These are phyloP conservation scores for Calcarisporium arbuscula DNA, from an alignment of 2,329 filamentous ascomycete species.

Conservation along the genomic window DNA sequence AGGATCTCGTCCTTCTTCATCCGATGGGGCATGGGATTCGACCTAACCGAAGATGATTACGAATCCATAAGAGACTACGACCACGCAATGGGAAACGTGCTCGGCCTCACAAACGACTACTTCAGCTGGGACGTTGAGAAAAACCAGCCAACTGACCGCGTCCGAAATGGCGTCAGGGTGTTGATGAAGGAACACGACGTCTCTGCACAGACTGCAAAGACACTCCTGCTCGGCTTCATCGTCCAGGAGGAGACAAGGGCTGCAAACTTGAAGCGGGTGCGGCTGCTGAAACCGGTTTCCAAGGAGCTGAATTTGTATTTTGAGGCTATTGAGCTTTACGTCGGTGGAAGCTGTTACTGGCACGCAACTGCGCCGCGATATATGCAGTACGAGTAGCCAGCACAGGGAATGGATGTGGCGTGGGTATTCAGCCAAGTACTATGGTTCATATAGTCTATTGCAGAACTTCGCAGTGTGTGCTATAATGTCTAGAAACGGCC, in stretches of 20 bases:
- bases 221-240: background rate
- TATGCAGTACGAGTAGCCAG: background rate
- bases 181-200: background rate
- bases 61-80: background rate
- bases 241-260: background rate
- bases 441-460: too few relatives aligned
- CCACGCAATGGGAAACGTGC: background rate
- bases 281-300: background rate
- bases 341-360: background rate
- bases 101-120: background rate
- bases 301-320: background rate
- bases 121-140: background rate
- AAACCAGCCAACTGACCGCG: background rate
- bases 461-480: too few relatives aligned
- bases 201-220: background rate
- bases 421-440: too few relatives aligned
- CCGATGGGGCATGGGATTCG: background rate
- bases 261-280: background rate
- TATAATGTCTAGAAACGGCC: too few relatives aligned
- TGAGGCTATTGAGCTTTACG: background rate
- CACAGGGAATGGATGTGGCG: too few relatives aligned
- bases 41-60: background rate
- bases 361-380: background rate
- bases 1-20: background rate
- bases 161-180: background rate